phyloP scores from a whole-genome alignment of 2,329 filamentous ascomycete species.

The Xylaria digitata region DNA sequence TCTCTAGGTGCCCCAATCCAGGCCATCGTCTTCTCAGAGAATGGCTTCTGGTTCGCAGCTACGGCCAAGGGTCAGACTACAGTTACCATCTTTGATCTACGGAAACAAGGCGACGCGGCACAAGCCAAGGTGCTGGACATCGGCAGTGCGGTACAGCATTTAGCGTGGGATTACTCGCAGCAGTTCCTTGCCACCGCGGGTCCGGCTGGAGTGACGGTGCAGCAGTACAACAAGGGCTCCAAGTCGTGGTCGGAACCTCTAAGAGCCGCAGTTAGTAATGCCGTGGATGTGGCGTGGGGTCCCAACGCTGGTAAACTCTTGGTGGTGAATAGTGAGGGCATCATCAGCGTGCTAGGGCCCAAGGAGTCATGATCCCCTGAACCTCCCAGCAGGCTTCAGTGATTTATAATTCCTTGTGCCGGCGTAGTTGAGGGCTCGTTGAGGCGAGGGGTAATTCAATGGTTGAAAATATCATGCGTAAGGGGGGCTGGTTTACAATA shows the following conservation, averaged over 20 bases:
- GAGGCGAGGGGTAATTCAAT: not conserved
- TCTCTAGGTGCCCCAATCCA: conserved; percentile 75
- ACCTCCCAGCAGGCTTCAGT: too few relatives aligned
- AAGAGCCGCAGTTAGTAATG: conserved; percentile 74
- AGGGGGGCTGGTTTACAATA: conserved; percentile 11
- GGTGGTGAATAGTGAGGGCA: conserved; percentile 78
- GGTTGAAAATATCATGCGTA: not conserved
- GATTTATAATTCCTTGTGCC: too few relatives aligned
- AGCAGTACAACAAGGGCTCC: conserved; percentile 86
- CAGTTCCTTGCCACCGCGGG: conserved; percentile 90
- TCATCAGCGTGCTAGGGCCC: conserved; percentile 73
- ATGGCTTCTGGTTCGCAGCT: conserved; percentile 94
- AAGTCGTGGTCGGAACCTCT: conserved; percentile 93
- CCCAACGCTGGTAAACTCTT: conserved; percentile 78
- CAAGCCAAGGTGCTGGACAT: conserved; percentile 87
- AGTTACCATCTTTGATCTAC: conserved; percentile 90
- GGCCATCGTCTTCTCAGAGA: conserved; percentile 89
- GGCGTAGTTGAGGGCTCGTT: not conserved
- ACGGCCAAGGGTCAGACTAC: conserved; percentile 80
- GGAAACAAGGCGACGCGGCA: conserved; percentile 86
- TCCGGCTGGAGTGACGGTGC: conserved; percentile 82
- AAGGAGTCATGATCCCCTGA: conserved; percentile 55
- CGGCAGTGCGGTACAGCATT: conserved; percentile 78
- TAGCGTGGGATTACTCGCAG: conserved; percentile 94
- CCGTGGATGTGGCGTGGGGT: conserved; percentile 82